A percentile compares a stretch with the other conserved stretches of the same genome.
phyloP scores from a whole-genome alignment of 192 early-diverging fungal species.

The Piromyces sp. region DNA sequence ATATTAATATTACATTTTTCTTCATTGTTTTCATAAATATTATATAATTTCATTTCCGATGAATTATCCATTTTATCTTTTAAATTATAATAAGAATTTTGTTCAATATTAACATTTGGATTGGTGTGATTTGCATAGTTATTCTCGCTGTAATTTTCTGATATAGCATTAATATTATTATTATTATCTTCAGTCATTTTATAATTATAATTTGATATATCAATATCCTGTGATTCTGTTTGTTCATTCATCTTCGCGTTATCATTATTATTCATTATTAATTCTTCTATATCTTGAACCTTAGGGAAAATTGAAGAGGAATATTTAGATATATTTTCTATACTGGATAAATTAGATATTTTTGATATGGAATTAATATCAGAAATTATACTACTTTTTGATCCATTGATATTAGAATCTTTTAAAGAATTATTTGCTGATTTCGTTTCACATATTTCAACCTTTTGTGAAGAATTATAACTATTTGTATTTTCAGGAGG shows the following conservation, averaged over 20 bases:
- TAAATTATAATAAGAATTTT: neutral
- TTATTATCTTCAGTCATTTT: neutral
- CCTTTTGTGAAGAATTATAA: neutral
- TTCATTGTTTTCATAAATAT: neutral
- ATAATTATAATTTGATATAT: neutral
- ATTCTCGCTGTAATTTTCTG: neutral
- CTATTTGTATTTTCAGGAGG: neutral
- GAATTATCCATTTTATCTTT: no score
- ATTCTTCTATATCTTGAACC: neutral
- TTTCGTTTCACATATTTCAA: neutral
- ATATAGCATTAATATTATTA: neutral
- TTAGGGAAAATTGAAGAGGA: neutral
- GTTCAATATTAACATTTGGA: neutral
- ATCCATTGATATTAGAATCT: neutral
- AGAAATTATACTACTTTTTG: neutral
- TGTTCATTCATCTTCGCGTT: neutral
- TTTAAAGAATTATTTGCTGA: neutral
- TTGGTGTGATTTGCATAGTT: neutral
- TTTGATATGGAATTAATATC: neutral
- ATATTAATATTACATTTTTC: no score
- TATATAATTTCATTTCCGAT: neutral
- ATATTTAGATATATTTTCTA: neutral
- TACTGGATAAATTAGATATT: neutral
- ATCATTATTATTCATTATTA: neutral
- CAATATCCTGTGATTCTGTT: neutral